Base-by-base conservation (phyloP, 768 basidiomycete genomes). In the Russula virescens region DNA sequence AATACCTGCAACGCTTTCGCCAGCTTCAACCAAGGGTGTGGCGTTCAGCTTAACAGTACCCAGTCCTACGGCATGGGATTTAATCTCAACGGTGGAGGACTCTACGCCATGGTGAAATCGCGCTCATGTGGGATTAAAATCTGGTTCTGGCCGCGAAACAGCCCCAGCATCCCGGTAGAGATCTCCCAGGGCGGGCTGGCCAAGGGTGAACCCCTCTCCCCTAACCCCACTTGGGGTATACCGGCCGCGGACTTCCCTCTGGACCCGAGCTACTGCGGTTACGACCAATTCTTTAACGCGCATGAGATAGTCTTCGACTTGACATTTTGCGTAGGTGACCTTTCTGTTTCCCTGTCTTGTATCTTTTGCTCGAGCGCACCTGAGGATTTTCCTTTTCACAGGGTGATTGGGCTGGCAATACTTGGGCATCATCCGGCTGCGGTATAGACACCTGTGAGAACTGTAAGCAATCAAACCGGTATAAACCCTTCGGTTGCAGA, bases 21-120 rank as follows among this genome's bases (percentile, higher is more conserved):
- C 16, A 82, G 84, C 68, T 78, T 66, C 68, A 89, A 88, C 67
- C 75, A 78, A 68, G 87, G 87, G 14, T 89, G 87, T 68, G 84
- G 85, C 45, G 81, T 81, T 23, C 67, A 71, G 2, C 78, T 80
- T 67, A 71, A 71, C 6, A 63, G 72, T 21, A 19, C 28, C 9
- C 31, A 31, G 31, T 80, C 81, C 14, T 83, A 79, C 67, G 83
- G 83, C 25, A 7, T 68, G 34, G 68, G 62, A 16, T 83, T 86
- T 73, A 86, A 86, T 68, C 31, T 40, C 14, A 71, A 70, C 16
- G 78, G 80, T 28, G 88, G 88, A 26, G 88, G 88, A 0, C 85
- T 75, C 76, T 88, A 79, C 69, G 84, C 76, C 52, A 75, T 85
- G 77, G 69, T 74, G 62, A 78, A 80, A 45, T 74, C 77, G 26